Evolutionary conservation across 805 yeast genomes (phyloP).

Genomic region (Saturnispora galanensis): DNA sequence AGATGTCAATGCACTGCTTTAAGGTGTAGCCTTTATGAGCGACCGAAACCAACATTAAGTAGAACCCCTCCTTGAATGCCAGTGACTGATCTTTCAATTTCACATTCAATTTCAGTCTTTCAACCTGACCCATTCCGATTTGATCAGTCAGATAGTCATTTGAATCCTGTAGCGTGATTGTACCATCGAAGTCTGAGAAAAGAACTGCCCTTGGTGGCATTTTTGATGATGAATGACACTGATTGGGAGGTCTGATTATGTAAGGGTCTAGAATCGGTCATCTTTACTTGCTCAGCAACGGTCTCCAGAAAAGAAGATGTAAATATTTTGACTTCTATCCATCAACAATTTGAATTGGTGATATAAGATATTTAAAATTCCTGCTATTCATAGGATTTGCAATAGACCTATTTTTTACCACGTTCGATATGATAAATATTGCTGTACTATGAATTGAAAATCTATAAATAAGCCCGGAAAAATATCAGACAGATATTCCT

Average conservation of each 20-base stretch:
- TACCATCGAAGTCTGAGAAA: constrained; percentile 97
- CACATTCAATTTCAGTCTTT: constrained; percentile 59
- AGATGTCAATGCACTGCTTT: constrained; percentile 65
- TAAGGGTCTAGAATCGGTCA: no score
- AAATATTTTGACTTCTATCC: no score
- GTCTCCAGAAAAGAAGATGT: no score
- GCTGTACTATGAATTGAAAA: no score
- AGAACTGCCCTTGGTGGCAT: constrained; percentile 51
- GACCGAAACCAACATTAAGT: constrained; percentile 72
- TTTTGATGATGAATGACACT: not conserved
- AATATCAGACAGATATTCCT: not conserved
- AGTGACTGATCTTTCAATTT: constrained; percentile 59
- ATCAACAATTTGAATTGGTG: no score
- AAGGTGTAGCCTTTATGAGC: constrained; percentile 41
- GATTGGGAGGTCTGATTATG: no score
- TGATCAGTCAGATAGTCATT: constrained; percentile 87
- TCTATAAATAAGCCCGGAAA: no score
- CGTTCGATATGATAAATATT: no score
- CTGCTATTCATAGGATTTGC: no score
- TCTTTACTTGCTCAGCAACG: no score
- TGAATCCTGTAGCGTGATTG: constrained; percentile 90
- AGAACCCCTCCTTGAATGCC: constrained; percentile 75
- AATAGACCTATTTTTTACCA: no score
- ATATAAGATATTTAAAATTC: no score
- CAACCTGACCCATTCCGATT: constrained; percentile 71